phyloP scores from a whole-genome alignment of 2,329 filamentous ascomycete species.

The Westerdykella ornata region DNA sequence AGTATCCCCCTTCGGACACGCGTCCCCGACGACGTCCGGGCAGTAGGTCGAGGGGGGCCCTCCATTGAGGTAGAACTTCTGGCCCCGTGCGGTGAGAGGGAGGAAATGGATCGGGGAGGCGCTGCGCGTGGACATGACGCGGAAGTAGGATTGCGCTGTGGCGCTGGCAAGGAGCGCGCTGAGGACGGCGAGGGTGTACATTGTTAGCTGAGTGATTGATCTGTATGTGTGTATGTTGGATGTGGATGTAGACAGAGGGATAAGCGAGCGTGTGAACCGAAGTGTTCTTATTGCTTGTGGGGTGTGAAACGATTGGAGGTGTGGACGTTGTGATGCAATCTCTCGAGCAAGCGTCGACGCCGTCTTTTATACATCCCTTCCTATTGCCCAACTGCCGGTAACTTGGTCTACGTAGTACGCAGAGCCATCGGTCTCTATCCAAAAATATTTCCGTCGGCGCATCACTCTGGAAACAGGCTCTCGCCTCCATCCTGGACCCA shows the following conservation, averaged over 20 bases:
- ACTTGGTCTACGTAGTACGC: no score
- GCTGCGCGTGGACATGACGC: constrained; percentile 41
- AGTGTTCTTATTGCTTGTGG: background rate
- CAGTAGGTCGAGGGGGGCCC: constrained; percentile 44
- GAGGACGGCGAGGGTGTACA: constrained; percentile 32
- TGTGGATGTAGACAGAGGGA: no score
- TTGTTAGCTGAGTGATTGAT: constrained; percentile 12
- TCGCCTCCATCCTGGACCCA: no score
- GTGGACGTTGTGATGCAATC: background rate
- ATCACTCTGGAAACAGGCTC: no score
- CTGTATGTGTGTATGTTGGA: constrained; percentile 11
- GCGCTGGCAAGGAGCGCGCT: constrained; percentile 22
- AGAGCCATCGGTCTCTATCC: no score
- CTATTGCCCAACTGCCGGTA: no score
- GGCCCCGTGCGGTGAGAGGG: constrained; percentile 43
- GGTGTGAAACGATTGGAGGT: no score
- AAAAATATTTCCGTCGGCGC: no score
- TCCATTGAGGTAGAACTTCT: constrained; percentile 47
- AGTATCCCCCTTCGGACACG: constrained; percentile 44
- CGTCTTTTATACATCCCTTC: no score
- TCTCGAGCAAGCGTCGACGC: no score
- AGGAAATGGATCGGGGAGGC: constrained; percentile 47
- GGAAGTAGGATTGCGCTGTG: constrained; percentile 34
- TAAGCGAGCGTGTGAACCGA: background rate
- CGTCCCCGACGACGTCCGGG: constrained; percentile 34